Conservation (phyloP, 169 alveolate genomes). For the Plasmodium sp. region DNA sequence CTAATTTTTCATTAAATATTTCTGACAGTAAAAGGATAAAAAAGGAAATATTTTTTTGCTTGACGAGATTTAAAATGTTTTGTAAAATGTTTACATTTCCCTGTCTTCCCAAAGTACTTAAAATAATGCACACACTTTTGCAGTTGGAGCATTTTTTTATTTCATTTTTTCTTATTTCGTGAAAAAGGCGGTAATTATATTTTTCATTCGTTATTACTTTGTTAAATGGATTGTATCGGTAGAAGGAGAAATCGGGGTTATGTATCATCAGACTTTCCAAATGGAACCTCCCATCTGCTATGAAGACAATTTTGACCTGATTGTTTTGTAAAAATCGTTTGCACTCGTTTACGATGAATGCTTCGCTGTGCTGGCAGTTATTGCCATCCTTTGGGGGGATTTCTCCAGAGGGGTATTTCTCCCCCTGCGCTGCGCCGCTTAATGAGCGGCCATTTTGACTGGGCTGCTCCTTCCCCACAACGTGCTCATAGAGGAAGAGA, state of each 20-base stretch:
- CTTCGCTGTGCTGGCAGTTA: not conserved
- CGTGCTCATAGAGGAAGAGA: slow-evolving; percentile 21
- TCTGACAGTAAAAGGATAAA: slow-evolving; percentile 80
- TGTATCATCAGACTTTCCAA: slow-evolving; percentile 99
- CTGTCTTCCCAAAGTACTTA: slow-evolving; percentile 90
- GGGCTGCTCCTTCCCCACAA: not conserved
- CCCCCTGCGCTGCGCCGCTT: not conserved
- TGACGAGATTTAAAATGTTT: slow-evolving; percentile 72
- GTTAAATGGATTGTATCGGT: slow-evolving; percentile 96
- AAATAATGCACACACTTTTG: slow-evolving; percentile 79
- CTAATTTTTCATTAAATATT: slow-evolving; percentile 80
- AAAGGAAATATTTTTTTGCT: slow-evolving; percentile 34
- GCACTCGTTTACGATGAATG: slow-evolving; percentile 78
- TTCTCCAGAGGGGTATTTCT: not conserved
- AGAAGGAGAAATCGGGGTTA: slow-evolving; percentile 94
- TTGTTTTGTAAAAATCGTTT: slow-evolving; percentile 42
- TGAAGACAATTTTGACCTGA: slow-evolving; percentile 86
- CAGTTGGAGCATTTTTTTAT: slow-evolving; percentile 79
- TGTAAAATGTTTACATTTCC: slow-evolving; percentile 84
- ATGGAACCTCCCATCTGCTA: slow-evolving; percentile 99
- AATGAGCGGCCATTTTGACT: not conserved
- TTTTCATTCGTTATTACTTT: slow-evolving; percentile 87
- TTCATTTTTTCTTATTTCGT: slow-evolving; percentile 89
- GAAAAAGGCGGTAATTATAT: slow-evolving; percentile 90
- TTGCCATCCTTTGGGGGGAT: not conserved